Percentiles rank a stretch among this genome's conserved stretches.
phyloP scores from a whole-genome alignment of 2,329 filamentous ascomycete genomes.

The Fusarium piperis region DNA sequence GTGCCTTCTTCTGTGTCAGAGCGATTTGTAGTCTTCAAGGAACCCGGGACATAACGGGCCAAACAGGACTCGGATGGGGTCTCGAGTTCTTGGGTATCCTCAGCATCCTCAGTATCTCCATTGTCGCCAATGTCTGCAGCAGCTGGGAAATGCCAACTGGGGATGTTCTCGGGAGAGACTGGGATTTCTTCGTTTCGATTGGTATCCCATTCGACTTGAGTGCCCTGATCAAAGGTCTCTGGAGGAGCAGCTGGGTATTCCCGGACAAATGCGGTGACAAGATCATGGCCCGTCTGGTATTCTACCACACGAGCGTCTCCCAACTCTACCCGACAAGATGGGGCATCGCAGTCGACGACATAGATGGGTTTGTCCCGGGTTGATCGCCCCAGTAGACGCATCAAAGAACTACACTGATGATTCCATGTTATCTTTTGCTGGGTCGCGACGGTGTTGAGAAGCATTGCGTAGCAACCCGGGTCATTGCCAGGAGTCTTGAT shows the following conservation, averaged over 20 bases:
- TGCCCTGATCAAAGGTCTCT: neutral
- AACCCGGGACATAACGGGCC: neutral
- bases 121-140: neutral
- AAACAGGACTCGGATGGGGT: neutral
- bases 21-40: neutral
- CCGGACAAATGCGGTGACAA: neutral
- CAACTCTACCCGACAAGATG: neutral
- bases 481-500: neutral
- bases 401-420: neutral
- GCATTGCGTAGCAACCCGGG: neutral
- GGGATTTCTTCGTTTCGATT: no score
- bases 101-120: neutral
- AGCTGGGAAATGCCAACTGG: neutral
- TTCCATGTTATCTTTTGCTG: constrained; percentile 3
- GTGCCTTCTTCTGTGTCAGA: fast-evolving
- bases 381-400: neutral
- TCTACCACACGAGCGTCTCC: neutral
- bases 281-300: neutral
- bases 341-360: constrained; percentile 30
- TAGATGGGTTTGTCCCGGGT: constrained; percentile 4
- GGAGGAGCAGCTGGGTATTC: neutral
- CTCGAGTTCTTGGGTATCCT: neutral
- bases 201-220: neutral
- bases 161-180: neutral
- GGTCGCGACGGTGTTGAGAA: constrained; percentile 8